A percentile compares a stretch with the other conserved stretches of the same genome.
These are phyloP conservation scores for Cryptosporidium tyzzeri DNA, from an alignment of 169 alveolate genomes.

Conservation along the genomic window DNA sequence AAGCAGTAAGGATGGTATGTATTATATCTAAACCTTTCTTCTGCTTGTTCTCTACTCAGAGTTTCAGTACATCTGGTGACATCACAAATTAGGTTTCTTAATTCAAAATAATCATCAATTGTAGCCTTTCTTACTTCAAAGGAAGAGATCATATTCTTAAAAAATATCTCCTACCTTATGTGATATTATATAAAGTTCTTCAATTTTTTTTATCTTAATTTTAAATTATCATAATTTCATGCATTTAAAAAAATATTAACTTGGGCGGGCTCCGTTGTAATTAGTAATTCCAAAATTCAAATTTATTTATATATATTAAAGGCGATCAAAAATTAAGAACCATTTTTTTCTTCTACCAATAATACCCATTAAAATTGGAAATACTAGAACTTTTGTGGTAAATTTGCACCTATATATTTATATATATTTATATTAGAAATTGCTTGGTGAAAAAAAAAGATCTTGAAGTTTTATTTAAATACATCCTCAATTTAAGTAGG, in stretches of 20 bases:
- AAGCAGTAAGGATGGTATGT: constrained; percentile 59
- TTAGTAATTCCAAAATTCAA: no score
- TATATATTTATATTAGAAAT: not conserved
- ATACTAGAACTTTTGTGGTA: not conserved
- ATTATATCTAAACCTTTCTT: constrained; percentile 28
- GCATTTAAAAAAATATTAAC: not conserved
- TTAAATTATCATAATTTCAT: constrained; percentile 4
- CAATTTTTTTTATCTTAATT: not conserved
- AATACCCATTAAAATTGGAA: not conserved
- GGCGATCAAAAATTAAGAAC: not conserved
- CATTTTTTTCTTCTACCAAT: not conserved
- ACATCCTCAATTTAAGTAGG: not conserved
- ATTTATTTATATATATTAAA: not conserved
- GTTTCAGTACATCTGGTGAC: constrained; percentile 38
- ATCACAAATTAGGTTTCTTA: constrained; percentile 25
- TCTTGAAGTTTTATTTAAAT: not conserved
- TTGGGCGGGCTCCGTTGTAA: not conserved
- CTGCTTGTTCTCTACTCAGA: constrained; percentile 1
- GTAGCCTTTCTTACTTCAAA: constrained; percentile 55
- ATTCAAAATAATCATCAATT: constrained; percentile 32
- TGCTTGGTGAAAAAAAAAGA: not conserved
- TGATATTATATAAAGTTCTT: not conserved
- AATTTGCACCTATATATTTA: not conserved
- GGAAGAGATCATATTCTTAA: not conserved
- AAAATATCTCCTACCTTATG: not conserved